Percentiles rank a stretch among this genome's conserved stretches.
Conservation (phyloP, 129 eudicot species). For the Escallonia herrerae region DNA sequence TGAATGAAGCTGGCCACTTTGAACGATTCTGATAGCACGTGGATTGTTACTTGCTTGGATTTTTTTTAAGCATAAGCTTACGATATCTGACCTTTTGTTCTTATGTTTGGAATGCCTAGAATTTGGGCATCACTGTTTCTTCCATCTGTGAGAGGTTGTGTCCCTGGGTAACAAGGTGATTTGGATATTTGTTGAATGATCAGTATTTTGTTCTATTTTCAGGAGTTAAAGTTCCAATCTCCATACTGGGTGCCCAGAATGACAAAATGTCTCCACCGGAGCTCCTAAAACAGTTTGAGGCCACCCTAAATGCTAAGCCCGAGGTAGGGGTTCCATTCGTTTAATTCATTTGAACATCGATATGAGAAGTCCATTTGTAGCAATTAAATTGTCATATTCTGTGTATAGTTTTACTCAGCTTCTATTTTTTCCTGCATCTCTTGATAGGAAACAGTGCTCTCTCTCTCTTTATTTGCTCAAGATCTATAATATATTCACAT, state of each 20-base stretch:
- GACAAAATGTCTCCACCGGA: conserved; percentile 70
- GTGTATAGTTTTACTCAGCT: no score
- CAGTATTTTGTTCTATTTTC: conserved; percentile 13
- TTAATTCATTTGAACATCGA: no score
- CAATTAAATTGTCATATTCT: not conserved
- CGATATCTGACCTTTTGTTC: not conserved
- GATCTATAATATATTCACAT: no score
- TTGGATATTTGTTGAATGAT: not conserved
- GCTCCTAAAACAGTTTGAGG: conserved; percentile 56
- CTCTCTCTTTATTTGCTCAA: no score
- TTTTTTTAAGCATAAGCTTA: no score
- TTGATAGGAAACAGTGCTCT: no score
- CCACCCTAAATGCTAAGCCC: conserved; percentile 48
- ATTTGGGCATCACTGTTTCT: not conserved
- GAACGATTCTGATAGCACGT: not conserved
- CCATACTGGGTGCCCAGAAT: conserved; percentile 68
- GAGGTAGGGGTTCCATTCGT: conserved; percentile 27
- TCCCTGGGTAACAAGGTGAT: no score
- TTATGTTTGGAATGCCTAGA: not conserved
- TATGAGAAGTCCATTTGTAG: not conserved
- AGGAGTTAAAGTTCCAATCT: conserved; percentile 65
- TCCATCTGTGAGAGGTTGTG: no score
- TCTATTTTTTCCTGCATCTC: no score
- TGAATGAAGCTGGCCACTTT: not conserved
- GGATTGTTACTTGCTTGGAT: not conserved